Evolutionary conservation across 2,329 filamentous ascomycete species (phyloP).

Genomic region (Ciborinia camelliae): DNA sequence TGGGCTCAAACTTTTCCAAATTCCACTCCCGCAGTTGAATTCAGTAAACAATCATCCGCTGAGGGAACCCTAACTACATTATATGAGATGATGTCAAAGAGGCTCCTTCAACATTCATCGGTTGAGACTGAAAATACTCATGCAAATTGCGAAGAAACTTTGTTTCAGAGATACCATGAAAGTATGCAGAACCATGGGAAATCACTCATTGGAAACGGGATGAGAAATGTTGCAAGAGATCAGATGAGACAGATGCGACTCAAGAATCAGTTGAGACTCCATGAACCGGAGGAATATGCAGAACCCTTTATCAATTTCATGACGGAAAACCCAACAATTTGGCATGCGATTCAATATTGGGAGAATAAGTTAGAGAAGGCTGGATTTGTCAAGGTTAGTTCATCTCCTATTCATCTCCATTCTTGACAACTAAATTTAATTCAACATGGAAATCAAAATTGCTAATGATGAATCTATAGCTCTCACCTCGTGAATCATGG

Average conservation of each 20-base stretch:
- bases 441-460: not conserved
- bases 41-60: too few species aligned
- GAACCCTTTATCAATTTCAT: conserved; percentile 86
- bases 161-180: conserved; percentile 29
- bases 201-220: not conserved
- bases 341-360: conserved; percentile 82
- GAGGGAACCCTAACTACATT: not conserved
- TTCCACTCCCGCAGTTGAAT: not conserved
- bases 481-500: conserved; percentile 81
- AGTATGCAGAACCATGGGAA: not conserved
- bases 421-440: not conserved
- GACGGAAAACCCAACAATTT: conserved; percentile 86
- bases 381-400: conserved; percentile 67
- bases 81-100: not conserved
- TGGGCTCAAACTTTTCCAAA: not conserved
- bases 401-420: not conserved
- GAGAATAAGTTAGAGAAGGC: conserved; percentile 65
- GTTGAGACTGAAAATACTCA: too few species aligned
- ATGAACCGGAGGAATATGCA: conserved; percentile 62
- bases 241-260: not conserved
- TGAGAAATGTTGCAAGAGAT: not conserved
- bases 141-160: conserved; percentile 17
- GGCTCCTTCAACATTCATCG: not conserved
- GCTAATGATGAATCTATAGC: conserved; percentile 41
- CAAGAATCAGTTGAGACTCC: conserved; percentile 23